Conservation (phyloP, 441 rosid species). For the Erodium texanum region DNA sequence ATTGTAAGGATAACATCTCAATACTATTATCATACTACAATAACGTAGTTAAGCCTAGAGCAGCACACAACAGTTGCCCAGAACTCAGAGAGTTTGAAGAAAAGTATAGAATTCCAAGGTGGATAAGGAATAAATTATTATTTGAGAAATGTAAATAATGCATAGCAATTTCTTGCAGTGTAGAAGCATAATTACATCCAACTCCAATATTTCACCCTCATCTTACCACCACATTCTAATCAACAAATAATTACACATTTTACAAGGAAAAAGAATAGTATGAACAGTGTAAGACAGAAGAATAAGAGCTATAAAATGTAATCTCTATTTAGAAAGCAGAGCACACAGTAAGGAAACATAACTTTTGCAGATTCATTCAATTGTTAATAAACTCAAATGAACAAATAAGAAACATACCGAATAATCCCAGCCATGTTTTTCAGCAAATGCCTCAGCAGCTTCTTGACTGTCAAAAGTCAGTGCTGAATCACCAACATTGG, state of each 20-base stretch:
- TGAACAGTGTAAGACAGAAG: background rate
- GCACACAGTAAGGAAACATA: background rate
- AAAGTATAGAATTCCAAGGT: background rate
- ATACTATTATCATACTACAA: background rate
- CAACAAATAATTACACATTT: background rate
- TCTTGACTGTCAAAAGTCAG: constrained; percentile 59
- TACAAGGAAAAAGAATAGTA: background rate
- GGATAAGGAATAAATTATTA: background rate
- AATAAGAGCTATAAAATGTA: constrained; percentile 1
- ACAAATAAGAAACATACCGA: constrained; percentile 31
- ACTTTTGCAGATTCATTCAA: background rate
- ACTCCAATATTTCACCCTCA: background rate
- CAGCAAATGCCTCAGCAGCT: constrained; percentile 76
- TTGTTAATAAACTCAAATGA: background rate
- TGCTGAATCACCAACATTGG: constrained; percentile 81
- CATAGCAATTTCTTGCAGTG: background rate
- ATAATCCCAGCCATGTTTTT: constrained; percentile 83
- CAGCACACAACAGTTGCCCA: background rate
- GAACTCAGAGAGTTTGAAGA: background rate
- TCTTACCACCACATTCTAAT: background rate
- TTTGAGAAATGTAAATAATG: background rate
- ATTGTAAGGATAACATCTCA: background rate
- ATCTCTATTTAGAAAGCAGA: background rate
- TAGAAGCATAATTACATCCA: background rate
- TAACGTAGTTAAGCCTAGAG: background rate